Base-by-base conservation (phyloP, 2,329 filamentous ascomycete species). In the Anisogramma anomala region DNA sequence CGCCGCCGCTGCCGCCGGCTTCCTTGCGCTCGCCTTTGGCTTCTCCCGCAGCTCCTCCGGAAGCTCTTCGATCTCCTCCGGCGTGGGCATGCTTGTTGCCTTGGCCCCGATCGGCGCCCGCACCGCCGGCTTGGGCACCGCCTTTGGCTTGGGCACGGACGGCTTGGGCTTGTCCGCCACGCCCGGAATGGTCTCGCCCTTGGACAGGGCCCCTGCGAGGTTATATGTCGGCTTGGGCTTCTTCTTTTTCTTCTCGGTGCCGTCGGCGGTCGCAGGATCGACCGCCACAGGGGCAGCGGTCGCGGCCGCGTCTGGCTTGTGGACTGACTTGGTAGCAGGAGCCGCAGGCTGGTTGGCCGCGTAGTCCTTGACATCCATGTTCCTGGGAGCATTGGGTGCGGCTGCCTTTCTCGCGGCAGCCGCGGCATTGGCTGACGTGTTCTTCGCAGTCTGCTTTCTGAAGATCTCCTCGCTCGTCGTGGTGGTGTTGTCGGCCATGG, bases 171-270 rank as follows among this genome's bases (percentile, higher is more conserved):
- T 41, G 33, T 47, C 41, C 8, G 45, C 41, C 15, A 43, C 19
- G 22, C 45, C 41, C 20, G 45, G 45, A 15, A 47, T 35, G 22
- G 41, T 42, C 34, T 47, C 45, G 10, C 45, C 45, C 9, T 42
- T 38, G 17, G 45, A 33, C 4, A 47, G 41, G 20, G 38, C 34
- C 6, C 32, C 41, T 8, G 45, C 45, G 37, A 47, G 39, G 14
- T 43, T 36, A 28, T 44, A 47, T 25, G 43, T 41, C 10, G 45
- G 45, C 14, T 35, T 33, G 18, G 39, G 37, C 31, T 39, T 47
- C 41, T 47, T 47, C 41, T 47, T 47, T 33, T 46, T 46, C 26
- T 47, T 47, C 22, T 43, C 39, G 4, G 31, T 36, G 11, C 41
- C 33, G 9, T 43, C 44, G 3, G 44, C 32, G 15, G 20, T 30